A percentile compares a stretch with the other conserved stretches of the same genome.
Conservation (phyloP, 306 rosid genomes). For the Castanea crenata region DNA sequence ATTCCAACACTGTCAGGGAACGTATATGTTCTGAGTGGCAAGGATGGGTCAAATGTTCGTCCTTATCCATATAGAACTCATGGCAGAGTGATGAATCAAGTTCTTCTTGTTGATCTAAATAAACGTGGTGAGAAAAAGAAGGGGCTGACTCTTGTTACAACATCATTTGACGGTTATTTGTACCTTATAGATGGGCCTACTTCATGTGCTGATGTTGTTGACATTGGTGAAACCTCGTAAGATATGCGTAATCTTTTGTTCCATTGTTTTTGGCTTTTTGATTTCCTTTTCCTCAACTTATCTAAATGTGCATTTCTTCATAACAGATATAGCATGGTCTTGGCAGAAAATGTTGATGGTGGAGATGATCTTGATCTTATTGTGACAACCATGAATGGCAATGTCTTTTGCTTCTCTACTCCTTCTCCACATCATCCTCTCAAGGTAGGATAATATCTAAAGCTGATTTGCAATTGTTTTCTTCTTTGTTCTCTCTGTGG, state of each 20-base stretch:
- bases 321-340: constrained; percentile 95
- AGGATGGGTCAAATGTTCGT: constrained; percentile 79
- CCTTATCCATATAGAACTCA: constrained; percentile 90
- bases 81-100: constrained; percentile 93
- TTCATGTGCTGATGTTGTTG: constrained; percentile 95
- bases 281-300: constrained; percentile 17
- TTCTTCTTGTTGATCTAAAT: constrained; percentile 84
- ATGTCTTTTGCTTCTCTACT: constrained; percentile 93
- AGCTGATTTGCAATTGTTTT: constrained; percentile 20
- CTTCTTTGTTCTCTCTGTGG: background rate
- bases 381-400: constrained; percentile 96
- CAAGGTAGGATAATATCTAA: constrained; percentile 54
- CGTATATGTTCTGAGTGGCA: constrained; percentile 90
- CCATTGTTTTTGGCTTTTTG: constrained; percentile 10
- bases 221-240: constrained; percentile 99
- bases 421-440: constrained; percentile 92
- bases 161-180: constrained; percentile 94
- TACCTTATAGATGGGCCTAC: constrained; percentile 96
- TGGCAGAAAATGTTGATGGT: constrained; percentile 98
- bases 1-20: constrained; percentile 91
- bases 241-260: constrained; percentile 30
- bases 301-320: constrained; percentile 9
- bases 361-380: constrained; percentile 98
- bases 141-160: constrained; percentile 87
- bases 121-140: constrained; percentile 71